Evolutionary conservation across 257 asterid genomes (phyloP).

Genomic region (Paraleonurus japonicus): DNA sequence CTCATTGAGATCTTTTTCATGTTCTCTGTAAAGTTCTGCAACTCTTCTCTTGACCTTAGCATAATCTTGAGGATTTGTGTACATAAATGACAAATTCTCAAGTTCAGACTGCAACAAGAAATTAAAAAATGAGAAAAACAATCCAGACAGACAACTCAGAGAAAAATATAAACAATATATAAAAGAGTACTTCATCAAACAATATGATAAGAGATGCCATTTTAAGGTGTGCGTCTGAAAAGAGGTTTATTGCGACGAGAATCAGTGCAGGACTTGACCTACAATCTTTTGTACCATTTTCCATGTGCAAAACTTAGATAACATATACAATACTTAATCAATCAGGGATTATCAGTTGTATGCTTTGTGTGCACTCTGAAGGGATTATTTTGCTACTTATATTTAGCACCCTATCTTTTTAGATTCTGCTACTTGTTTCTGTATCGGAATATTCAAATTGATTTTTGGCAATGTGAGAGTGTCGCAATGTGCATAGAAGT

Average conservation of each 20-base stretch:
- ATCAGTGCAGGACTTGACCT: too few relatives aligned
- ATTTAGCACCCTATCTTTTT: too few relatives aligned
- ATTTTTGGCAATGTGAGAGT: not conserved
- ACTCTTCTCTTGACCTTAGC: constrained; percentile 70
- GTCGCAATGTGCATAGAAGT: constrained; percentile 5
- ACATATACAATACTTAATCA: too few relatives aligned
- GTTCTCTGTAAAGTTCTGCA: constrained; percentile 72
- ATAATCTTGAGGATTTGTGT: constrained; percentile 79
- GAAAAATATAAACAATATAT: not conserved
- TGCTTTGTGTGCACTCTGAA: too few relatives aligned
- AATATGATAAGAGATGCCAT: not conserved
- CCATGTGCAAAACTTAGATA: too few relatives aligned
- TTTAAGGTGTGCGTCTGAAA: too few relatives aligned
- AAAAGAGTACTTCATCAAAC: not conserved
- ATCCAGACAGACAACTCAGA: not conserved
- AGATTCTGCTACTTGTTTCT: too few relatives aligned
- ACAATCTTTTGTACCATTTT: too few relatives aligned
- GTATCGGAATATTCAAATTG: too few relatives aligned
- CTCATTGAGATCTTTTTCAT: constrained; percentile 84
- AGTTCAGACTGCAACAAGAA: constrained; percentile 77
- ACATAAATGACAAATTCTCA: constrained; percentile 86
- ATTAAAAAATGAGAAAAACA: constrained; percentile 14
- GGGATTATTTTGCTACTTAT: too few relatives aligned
- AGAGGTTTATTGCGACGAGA: too few relatives aligned
- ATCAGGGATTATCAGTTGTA: too few relatives aligned